Base-by-base conservation (phyloP, 768 basidiomycete species). In the Boletus speciosus region DNA sequence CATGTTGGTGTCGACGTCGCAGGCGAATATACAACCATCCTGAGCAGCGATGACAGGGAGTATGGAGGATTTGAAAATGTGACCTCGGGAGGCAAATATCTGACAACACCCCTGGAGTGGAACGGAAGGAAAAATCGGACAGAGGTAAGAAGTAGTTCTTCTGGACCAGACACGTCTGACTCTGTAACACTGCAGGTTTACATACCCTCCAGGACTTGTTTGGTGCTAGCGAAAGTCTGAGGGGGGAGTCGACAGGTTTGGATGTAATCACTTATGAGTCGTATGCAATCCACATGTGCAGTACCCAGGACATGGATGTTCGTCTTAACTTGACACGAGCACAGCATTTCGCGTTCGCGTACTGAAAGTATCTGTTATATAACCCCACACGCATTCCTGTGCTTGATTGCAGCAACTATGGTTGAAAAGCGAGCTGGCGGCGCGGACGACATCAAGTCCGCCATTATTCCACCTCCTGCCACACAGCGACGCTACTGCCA, bases 41-140 rank as follows among this genome's bases (percentile, higher is more conserved):
- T 99, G 47, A 85, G 78, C 55, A 93, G 85, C 60, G 97, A 99
- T 67, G 92, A 96, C 68, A 82, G 83, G 67, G 73, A 77, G 42
- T 98, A 92, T 61, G 96, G 94, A 27, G 97, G 97, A 5, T 97
- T 93, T 69, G 87, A 84, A 47, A 90, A 96, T 57, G 80, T 91
- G 51, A 75, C 76, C 44, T 65, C 83, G 37, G 81, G 82, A 36
- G 76, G 79, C 31, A 78, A 78, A 64, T 93, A 83, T 72, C 77
- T 84, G 65, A 98, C 97, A 16, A 91, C 88, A 23, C 83, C 90
- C 2, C 70, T 90, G 78, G 86, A 86, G 62, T 98, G 96, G 96
- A 93, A 96, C 66, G 81, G 79, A n/a, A 80, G 96, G 66, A 89
- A 84, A 71, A 98, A 98, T 68, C 97, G 81, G 77, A 61, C 88